Percentiles rank a stretch among this genome's conserved stretches.
phyloP scores from a whole-genome alignment of 345 rosid genomes.

The Populus simonii region DNA sequence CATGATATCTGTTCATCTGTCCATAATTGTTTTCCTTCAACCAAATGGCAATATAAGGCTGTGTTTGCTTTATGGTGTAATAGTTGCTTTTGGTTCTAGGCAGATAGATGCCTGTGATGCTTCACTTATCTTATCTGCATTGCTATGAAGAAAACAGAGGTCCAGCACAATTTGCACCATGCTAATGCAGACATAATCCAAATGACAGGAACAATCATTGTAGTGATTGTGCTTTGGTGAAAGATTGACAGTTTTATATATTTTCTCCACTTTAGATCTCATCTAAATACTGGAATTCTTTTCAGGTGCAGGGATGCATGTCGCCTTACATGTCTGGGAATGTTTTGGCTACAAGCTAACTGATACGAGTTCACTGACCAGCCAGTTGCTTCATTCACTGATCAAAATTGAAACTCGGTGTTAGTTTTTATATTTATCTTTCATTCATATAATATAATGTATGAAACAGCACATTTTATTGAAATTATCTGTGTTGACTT shows the following conservation, averaged over 20 bases:
- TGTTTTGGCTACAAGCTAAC: constrained; percentile 54
- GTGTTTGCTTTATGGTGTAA: not conserved
- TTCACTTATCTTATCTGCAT: not conserved
- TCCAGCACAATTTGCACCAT: not conserved
- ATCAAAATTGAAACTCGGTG: not conserved
- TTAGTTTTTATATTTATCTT: not conserved
- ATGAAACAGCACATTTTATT: not conserved
- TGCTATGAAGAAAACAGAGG: not conserved
- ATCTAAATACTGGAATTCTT: constrained; percentile 1
- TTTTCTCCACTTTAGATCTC: not conserved
- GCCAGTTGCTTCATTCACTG: not conserved
- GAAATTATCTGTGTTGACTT: not conserved
- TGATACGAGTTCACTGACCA: not conserved
- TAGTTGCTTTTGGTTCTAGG: not conserved
- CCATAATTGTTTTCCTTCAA: not conserved
- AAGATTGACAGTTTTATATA: not conserved
- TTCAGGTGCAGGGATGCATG: constrained; percentile 72
- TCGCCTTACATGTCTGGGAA: constrained; percentile 72
- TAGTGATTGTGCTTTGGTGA: not conserved
- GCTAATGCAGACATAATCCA: not conserved
- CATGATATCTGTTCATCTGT: not conserved
- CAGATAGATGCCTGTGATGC: not conserved
- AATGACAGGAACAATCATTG: not conserved
- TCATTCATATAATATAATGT: not conserved
- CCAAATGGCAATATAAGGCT: not conserved